Percentiles rank a stretch among this genome's conserved stretches.
Evolutionary conservation across 2,329 filamentous ascomycete genomes (phyloP).

Genomic region (Penicillium sp.): DNA sequence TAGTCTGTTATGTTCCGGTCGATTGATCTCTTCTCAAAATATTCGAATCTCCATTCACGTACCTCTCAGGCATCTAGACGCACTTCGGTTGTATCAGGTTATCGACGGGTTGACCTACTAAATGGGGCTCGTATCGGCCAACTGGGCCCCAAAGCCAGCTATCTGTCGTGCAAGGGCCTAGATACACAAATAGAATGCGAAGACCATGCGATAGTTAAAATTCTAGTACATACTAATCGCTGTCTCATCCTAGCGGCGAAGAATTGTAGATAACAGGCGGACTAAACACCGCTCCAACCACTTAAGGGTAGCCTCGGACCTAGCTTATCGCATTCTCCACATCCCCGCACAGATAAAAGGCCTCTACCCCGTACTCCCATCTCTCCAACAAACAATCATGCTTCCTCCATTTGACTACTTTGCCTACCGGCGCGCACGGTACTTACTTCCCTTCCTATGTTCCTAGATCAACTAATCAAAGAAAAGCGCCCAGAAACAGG

Average conservation of each 20-base stretch:
- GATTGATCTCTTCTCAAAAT: no score
- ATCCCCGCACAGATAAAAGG: conserved; percentile 23
- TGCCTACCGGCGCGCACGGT: conserved; percentile 71
- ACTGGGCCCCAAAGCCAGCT: background rate
- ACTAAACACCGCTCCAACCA: conserved; percentile 16
- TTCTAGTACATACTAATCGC: background rate
- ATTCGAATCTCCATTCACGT: background rate
- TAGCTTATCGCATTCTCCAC: conserved; percentile 21
- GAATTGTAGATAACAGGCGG: conserved; percentile 1
- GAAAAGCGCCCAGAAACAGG: conserved; percentile 72
- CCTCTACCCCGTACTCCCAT: conserved; percentile 2
- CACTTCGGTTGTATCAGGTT: background rate
- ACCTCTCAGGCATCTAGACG: background rate
- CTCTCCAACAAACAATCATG: conserved; percentile 29
- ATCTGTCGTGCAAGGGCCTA: background rate
- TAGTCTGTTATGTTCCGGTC: no score
- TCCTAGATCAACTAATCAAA: background rate
- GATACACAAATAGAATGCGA: background rate
- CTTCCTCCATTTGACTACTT: conserved; percentile 64
- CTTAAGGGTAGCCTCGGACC: background rate
- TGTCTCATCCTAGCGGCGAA: background rate
- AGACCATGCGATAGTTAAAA: no score
- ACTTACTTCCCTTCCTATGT: conserved; percentile 25
- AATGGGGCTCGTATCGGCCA: background rate
- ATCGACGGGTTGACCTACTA: conserved; percentile 1